Evolutionary conservation across 768 basidiomycete species (phyloP), one percentile per base, ranked within the genome.

Genomic region (Terana coerulea): DNA sequence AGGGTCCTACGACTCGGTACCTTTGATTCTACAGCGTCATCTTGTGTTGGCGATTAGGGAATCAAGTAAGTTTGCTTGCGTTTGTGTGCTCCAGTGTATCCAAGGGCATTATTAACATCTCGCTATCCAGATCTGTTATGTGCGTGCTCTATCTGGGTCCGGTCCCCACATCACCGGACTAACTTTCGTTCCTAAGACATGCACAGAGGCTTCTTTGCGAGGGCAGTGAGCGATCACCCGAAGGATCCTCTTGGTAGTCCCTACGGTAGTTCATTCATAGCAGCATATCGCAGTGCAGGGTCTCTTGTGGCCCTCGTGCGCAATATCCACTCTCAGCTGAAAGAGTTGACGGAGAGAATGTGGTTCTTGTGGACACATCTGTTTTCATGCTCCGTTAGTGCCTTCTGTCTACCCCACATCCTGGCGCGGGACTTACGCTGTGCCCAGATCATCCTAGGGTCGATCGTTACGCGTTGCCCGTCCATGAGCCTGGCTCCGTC

Each of bases 301-400:
- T 77, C 83, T 15, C 83, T 84, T 55, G 79, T 86, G 19, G 84
- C 81, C n/a, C 69, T 85, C 57, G 77, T 84, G 21, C 77, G 81
- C 53, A 84, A 81, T 59, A 69, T 86, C 46, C 83, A 79, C 60
- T 81, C 82, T 47, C 83, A 84, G 60, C 78, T 86, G 53, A 84
- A 84, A 44, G 72, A 69, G 45, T 66, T 86, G 51, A 83, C 82
- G 17, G 83, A 85, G 58, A 72, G 86, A 30, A 80, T 83, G 80
- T 86, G 83, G 81, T 86, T 87, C 65, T 66, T 84, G 30, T 84
- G 84, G 56, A 84, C 82, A 2, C 84, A 87, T 62, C 79, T 84
- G 3, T 86, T 86, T 64, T 86, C 82, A 9, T 86, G 84, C 58
- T 75, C 83, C 36, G 85, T 86, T 63, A 57, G 64, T 59, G 49